phyloP scores from a whole-genome alignment of 169 alveolate genomes.

The Plasmodium ovale region DNA sequence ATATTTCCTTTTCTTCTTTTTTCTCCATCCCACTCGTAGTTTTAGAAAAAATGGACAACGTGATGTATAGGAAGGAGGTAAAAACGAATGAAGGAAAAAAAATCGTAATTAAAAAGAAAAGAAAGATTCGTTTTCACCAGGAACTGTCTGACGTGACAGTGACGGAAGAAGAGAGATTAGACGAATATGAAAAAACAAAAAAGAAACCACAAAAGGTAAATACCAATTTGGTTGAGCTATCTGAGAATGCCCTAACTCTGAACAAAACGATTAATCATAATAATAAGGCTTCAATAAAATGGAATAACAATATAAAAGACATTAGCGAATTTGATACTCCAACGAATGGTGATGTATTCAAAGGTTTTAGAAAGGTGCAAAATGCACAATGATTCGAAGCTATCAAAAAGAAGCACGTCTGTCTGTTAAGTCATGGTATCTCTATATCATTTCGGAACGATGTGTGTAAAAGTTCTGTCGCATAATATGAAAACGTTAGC shows the following conservation, averaged over 20 bases:
- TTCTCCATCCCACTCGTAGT: conserved; percentile 18
- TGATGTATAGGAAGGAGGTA: conserved; percentile 69
- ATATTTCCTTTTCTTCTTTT: neutral
- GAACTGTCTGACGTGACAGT: conserved; percentile 68
- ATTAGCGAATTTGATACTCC: conserved; percentile 74
- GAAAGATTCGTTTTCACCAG: conserved; percentile 73
- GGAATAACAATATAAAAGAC: conserved; percentile 73
- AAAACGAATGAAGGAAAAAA: conserved; percentile 66
- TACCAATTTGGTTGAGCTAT: conserved; percentile 14
- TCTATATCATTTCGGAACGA: too few relatives aligned
- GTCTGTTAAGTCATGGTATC: neutral
- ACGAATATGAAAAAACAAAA: conserved; percentile 69
- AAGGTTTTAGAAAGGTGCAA: conserved; percentile 65
- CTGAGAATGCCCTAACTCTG: neutral
- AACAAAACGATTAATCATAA: conserved; percentile 39
- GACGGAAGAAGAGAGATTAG: conserved; percentile 70
- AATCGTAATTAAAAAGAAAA: conserved; percentile 71
- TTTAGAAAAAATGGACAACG: conserved; percentile 68
- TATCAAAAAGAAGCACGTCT: conserved; percentile 5
- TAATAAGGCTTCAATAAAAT: conserved; percentile 69
- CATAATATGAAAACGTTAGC: too few relatives aligned
- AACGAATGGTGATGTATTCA: conserved; percentile 67
- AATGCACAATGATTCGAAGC: conserved; percentile 8
- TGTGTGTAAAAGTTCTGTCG: too few relatives aligned
- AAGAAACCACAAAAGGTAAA: conserved; percentile 58